Evolutionary conservation across 2,329 filamentous ascomycete genomes (phyloP).

Genomic region (Allantophomopsis cytisporea): DNA sequence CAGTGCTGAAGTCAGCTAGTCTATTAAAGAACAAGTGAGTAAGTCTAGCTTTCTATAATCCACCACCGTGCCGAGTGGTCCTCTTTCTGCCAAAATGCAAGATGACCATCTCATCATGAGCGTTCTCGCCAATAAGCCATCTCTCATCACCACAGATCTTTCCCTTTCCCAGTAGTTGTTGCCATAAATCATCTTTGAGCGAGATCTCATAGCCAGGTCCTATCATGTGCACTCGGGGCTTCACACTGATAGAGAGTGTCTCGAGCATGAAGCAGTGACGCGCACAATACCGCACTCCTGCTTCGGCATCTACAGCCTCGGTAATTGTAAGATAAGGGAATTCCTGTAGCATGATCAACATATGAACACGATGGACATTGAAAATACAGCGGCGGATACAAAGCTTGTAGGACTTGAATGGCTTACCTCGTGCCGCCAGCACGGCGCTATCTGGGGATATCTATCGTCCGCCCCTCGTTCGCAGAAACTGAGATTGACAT

Average conservation of each 20-base stretch:
- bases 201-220: slow-evolving; percentile 21
- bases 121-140: slow-evolving; percentile 47
- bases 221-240: slow-evolving; percentile 20
- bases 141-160: slow-evolving; percentile 44
- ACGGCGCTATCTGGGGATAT: slow-evolving; percentile 25
- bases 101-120: slow-evolving; percentile 33
- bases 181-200: slow-evolving; percentile 29
- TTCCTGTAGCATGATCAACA: slow-evolving; percentile 16
- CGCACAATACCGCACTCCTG: slow-evolving; percentile 30
- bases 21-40: no score
- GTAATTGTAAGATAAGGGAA: slow-evolving; percentile 35
- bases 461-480: slow-evolving; percentile 6
- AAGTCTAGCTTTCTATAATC: no score
- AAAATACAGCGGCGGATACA: no score
- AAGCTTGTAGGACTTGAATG: no score
- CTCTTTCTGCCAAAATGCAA: slow-evolving; percentile 26
- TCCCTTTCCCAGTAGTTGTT: slow-evolving; percentile 34
- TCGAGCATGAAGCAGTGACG: slow-evolving; percentile 32
- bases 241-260: slow-evolving; percentile 28
- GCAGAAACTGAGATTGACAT: slow-evolving; percentile 12
- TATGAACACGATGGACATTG: no score
- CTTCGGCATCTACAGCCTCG: slow-evolving; percentile 27
- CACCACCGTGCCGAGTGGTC: no score
- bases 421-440: slow-evolving; percentile 32
- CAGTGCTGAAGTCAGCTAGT: no score